A percentile compares a stretch with the other conserved stretches of the same genome.
Conservation (phyloP, 2,329 filamentous ascomycete species). For the Scytalidium lignicola region DNA sequence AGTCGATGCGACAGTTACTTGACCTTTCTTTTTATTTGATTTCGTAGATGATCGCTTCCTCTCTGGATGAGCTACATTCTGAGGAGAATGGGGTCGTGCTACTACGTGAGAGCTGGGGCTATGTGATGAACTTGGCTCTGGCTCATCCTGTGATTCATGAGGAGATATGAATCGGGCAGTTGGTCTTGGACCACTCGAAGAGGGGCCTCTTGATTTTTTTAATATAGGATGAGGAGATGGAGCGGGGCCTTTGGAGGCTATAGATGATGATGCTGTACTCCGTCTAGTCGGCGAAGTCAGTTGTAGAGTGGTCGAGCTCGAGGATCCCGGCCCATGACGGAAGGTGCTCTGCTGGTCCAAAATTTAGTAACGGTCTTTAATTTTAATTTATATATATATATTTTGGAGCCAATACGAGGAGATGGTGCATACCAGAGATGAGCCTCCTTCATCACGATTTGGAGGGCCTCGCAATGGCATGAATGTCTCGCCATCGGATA, state of each 20-base stretch:
- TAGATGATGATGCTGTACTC: slow-evolving; percentile 16
- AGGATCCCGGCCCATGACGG: slow-evolving; percentile 13
- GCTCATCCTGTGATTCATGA: slow-evolving; percentile 39
- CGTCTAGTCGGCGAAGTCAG: slow-evolving; percentile 10
- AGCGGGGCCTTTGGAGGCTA: slow-evolving; percentile 32
- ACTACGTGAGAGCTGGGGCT: slow-evolving; percentile 31
- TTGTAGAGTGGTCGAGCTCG: slow-evolving; percentile 16
- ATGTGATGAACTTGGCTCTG: slow-evolving; percentile 35
- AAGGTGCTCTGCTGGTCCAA: slow-evolving; percentile 15
- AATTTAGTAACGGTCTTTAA: slow-evolving; percentile 16
- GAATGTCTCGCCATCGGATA: slow-evolving; percentile 52
- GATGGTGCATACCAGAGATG: slow-evolving; percentile 37
- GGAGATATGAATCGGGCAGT: slow-evolving; percentile 58
- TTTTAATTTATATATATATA: too few species aligned
- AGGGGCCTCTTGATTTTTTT: slow-evolving; percentile 53
- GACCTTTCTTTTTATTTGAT: slow-evolving; percentile 27
- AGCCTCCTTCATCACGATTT: slow-evolving; percentile 44
- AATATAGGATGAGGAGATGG: slow-evolving; percentile 48
- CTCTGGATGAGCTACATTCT: slow-evolving; percentile 5
- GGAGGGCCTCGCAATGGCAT: slow-evolving; percentile 49
- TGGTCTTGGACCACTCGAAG: slow-evolving; percentile 47
- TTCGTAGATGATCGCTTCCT: slow-evolving; percentile 11
- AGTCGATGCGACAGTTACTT: slow-evolving; percentile 36
- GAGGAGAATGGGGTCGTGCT: slow-evolving; percentile 18
- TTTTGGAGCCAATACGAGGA: neutral